phyloP scores from a whole-genome alignment of 805 yeast species.

The Saccharomycopsis fermentans region DNA sequence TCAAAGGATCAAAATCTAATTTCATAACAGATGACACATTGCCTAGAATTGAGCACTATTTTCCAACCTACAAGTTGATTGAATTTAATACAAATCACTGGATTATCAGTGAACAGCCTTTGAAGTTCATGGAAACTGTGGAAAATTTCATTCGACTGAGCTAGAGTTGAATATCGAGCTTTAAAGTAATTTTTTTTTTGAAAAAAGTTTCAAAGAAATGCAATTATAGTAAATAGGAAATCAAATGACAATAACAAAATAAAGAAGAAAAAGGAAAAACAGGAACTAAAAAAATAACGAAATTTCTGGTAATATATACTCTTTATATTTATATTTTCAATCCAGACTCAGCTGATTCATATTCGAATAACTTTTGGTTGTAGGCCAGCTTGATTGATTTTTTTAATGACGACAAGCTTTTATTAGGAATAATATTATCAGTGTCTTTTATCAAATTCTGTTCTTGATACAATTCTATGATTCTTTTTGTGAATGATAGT shows the following conservation, averaged over 20 bases:
- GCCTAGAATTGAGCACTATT: constrained; percentile 19
- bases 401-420: background rate
- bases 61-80: constrained; percentile 21
- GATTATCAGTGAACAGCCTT: constrained; percentile 22
- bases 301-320: too few relatives aligned
- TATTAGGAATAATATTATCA: background rate
- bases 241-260: background rate
- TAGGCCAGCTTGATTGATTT: background rate
- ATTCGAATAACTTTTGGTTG: background rate
- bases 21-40: constrained; percentile 30
- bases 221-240: background rate
- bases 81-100: constrained; percentile 26
- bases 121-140: constrained; percentile 11
- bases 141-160: constrained; percentile 8
- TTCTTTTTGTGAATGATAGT: background rate
- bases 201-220: background rate
- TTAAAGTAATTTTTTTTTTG: background rate
- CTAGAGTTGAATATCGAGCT: background rate
- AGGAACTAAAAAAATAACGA: background rate
- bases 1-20: constrained; percentile 34
- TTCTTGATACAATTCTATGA: background rate
- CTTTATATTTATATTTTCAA: background rate
- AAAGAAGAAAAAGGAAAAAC: background rate
- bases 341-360: background rate
- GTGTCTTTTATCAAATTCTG: background rate